Evolutionary conservation across 768 basidiomycete genomes (phyloP).

Genomic region (Pisolithus microcarpus): DNA sequence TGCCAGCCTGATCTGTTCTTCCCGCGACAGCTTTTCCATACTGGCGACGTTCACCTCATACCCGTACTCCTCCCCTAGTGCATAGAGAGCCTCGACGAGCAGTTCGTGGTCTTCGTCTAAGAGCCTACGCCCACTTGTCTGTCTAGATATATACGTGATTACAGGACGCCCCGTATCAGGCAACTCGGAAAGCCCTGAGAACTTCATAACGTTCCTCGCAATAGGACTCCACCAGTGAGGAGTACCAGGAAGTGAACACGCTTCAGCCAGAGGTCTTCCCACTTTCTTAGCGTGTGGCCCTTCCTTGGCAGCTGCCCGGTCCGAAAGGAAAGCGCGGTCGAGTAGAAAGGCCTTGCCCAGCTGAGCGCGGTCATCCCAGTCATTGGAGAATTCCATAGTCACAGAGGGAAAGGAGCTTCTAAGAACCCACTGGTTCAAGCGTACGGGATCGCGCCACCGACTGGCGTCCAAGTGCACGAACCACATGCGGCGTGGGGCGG

Average conservation of each 20-base stretch:
- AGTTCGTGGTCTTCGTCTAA: slow-evolving; percentile 67
- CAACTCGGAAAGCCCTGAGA: slow-evolving; percentile 51
- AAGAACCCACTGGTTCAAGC: slow-evolving; percentile 85
- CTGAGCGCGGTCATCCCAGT: slow-evolving; percentile 75
- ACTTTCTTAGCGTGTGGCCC: slow-evolving; percentile 59
- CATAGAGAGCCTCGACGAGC: slow-evolving; percentile 67
- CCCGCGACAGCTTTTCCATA: slow-evolving; percentile 72
- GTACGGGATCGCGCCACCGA: slow-evolving; percentile 87
- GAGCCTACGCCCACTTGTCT: slow-evolving; percentile 85
- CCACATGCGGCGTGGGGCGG: slow-evolving; percentile 65
- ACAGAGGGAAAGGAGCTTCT: slow-evolving; percentile 75
- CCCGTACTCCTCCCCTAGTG: slow-evolving; percentile 60
- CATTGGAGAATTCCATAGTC: slow-evolving; percentile 71
- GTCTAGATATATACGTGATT: slow-evolving; percentile 88
- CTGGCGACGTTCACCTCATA: slow-evolving; percentile 85
- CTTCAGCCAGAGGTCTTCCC: slow-evolving; percentile 67
- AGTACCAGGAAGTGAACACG: slow-evolving; percentile 70
- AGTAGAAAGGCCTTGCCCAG: slow-evolving; percentile 68
- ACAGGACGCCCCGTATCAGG: slow-evolving; percentile 50
- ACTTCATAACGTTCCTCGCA: slow-evolving; percentile 63
- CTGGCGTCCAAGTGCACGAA: slow-evolving; percentile 67
- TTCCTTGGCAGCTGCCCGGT: slow-evolving; percentile 78
- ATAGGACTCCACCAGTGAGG: slow-evolving; percentile 81
- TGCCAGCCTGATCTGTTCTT: slow-evolving; percentile 75
- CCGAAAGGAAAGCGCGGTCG: slow-evolving; percentile 79